These are phyloP conservation scores for Phytopythium oedochilum DNA, from an alignment of 352 stramenopile species.

Conservation along the genomic window DNA sequence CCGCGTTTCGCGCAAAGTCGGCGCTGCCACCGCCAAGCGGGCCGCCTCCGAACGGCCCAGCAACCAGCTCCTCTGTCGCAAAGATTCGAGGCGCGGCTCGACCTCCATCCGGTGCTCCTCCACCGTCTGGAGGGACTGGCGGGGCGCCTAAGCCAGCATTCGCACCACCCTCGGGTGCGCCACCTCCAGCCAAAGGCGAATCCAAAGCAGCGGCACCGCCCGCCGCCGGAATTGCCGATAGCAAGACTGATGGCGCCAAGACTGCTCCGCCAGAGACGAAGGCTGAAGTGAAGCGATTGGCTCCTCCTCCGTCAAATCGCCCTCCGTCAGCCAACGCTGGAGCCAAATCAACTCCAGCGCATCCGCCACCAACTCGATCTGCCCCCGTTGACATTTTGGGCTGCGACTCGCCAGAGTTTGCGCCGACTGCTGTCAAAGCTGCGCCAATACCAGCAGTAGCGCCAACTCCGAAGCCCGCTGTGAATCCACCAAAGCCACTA, in stretches of 20 bases:
- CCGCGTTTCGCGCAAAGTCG: constrained; percentile 64
- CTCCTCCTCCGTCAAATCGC: constrained; percentile 11
- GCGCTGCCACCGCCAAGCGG: constrained; percentile 55
- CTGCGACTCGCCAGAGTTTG: constrained; percentile 13
- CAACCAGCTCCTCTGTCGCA: constrained; percentile 55
- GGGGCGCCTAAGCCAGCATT: constrained; percentile 10
- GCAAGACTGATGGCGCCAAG: constrained; percentile 14
- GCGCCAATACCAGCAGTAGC: background rate
- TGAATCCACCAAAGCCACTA: constrained; percentile 3
- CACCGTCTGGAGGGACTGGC: constrained; percentile 11
- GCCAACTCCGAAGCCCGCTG: background rate
- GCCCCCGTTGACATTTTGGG: constrained; percentile 39
- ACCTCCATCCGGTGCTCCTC: constrained; percentile 33
- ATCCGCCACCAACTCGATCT: constrained; percentile 8
- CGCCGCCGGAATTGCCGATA: constrained; percentile 6
- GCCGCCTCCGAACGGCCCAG: constrained; percentile 39
- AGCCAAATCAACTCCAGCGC: background rate
- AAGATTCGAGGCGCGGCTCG: constrained; percentile 68
- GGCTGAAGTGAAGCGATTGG: constrained; percentile 24
- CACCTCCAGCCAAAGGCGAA: constrained; percentile 12
- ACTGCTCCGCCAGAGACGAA: constrained; percentile 11
- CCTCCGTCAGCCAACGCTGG: background rate
- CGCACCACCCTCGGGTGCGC: constrained; percentile 8
- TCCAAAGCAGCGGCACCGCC: constrained; percentile 10
- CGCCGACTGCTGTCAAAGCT: background rate